phyloP scores from a whole-genome alignment of 768 basidiomycete species.

The Chalciporus sphaerocephalus region DNA sequence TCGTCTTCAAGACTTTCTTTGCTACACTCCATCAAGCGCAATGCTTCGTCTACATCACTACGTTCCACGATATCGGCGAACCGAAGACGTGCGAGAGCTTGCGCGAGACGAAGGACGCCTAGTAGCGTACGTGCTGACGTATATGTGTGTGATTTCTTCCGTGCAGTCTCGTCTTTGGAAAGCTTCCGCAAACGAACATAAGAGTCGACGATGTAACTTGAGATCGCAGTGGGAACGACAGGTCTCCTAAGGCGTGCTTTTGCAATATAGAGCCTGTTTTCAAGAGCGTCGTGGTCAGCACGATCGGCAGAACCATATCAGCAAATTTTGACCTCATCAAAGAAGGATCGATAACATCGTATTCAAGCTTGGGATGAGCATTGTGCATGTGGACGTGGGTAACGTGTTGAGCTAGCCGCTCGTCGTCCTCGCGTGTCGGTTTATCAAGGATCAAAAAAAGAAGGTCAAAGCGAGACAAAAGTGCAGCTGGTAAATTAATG shows the following conservation, averaged over 20 bases:
- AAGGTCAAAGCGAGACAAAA: constrained; percentile 94
- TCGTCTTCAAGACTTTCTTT: constrained; percentile 89
- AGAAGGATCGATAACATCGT: constrained; percentile 79
- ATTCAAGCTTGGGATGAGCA: constrained; percentile 77
- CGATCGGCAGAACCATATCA: background rate
- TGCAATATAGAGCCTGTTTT: constrained; percentile 86
- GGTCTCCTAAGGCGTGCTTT: constrained; percentile 84
- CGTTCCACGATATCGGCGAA: constrained; percentile 77
- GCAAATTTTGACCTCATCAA: constrained; percentile 69
- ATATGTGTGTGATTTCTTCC: constrained; percentile 88
- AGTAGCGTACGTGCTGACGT: constrained; percentile 95
- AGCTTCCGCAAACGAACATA: constrained; percentile 94
- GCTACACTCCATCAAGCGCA: constrained; percentile 94
- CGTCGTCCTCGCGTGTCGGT: constrained; percentile 91
- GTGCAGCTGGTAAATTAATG: constrained; percentile 96
- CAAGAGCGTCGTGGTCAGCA: constrained; percentile 5
- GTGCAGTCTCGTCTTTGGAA: constrained; percentile 84
- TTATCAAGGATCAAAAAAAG: constrained; percentile 97
- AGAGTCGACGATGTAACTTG: constrained; percentile 89
- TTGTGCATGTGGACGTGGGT: constrained; percentile 98
- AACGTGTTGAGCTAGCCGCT: constrained; percentile 93
- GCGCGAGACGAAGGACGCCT: constrained; percentile 88
- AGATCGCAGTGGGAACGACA: constrained; percentile 82
- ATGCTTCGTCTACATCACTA: constrained; percentile 91
- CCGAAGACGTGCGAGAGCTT: constrained; percentile 90